A percentile compares a stretch with the other conserved stretches of the same genome.
Evolutionary conservation across 768 basidiomycete species (phyloP).

Genomic region (Agaricus subrufescens): DNA sequence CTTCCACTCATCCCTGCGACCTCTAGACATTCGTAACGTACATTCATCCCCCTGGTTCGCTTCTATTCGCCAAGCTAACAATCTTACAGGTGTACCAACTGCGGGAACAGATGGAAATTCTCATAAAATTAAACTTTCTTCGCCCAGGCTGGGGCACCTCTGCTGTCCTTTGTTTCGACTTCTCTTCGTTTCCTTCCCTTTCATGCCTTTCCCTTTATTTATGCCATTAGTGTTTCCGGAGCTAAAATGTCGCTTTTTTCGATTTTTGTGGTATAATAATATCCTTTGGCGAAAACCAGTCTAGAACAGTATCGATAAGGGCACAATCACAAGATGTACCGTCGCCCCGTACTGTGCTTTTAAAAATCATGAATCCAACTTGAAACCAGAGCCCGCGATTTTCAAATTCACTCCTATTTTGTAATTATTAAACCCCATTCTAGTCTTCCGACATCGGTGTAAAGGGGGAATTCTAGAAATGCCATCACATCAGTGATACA

Average conservation of each 20-base stretch:
- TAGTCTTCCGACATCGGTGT: neutral
- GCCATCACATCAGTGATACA: neutral
- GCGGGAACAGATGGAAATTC: conserved; percentile 44
- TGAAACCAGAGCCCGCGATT: too few species aligned
- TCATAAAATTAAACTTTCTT: conserved; percentile 18
- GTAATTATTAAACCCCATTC: too few species aligned
- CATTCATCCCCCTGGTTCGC: conserved; percentile 13
- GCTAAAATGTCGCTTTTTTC: neutral
- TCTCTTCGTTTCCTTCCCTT: neutral
- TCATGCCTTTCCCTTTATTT: neutral
- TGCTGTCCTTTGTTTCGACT: too few species aligned
- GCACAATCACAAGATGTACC: too few species aligned
- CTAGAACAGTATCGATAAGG: neutral
- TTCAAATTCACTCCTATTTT: too few species aligned
- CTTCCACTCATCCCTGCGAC: neutral
- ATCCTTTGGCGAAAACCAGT: neutral
- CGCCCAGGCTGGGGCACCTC: too few species aligned
- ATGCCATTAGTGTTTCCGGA: neutral
- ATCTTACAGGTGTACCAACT: conserved; percentile 54
- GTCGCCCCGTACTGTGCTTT: too few species aligned
- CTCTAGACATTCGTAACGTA: conserved; percentile 85
- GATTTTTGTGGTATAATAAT: neutral
- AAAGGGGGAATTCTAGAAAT: neutral
- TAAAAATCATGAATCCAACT: too few species aligned
- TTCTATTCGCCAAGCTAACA: neutral